These are phyloP conservation scores for Daldinia childiae DNA, from an alignment of 495 filamentous ascomycete species.

Conservation along the genomic window DNA sequence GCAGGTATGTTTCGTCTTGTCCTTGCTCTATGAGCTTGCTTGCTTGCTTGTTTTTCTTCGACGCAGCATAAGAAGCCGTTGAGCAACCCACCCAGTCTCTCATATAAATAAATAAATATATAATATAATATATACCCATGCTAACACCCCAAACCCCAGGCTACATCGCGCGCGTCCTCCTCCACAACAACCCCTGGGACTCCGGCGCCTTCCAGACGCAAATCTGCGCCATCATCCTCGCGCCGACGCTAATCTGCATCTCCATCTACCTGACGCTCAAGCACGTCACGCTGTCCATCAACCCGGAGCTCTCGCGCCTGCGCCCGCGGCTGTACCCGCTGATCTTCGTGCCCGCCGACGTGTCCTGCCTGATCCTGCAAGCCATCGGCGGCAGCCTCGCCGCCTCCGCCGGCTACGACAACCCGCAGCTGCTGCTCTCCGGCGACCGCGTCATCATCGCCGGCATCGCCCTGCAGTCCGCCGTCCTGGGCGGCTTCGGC, in stretches of 20 bases:
- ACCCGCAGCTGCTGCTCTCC: constrained; percentile 47
- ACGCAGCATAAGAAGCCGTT: too few relatives aligned
- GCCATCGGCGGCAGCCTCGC: constrained; percentile 72
- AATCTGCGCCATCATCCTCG: constrained; percentile 72
- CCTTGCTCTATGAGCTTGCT: too few relatives aligned
- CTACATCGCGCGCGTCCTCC: constrained; percentile 68
- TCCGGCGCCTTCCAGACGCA: constrained; percentile 69
- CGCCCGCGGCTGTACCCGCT: constrained; percentile 69
- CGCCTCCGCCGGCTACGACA: constrained; percentile 55
- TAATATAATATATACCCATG: background rate
- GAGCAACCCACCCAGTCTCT: too few relatives aligned
- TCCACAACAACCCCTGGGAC: constrained; percentile 70
- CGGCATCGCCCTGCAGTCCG: constrained; percentile 76
- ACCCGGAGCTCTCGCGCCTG: constrained; percentile 63
- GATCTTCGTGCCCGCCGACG: constrained; percentile 71
- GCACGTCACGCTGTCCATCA: constrained; percentile 66
- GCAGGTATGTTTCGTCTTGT: constrained; percentile 44
- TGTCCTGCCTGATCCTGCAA: constrained; percentile 70
- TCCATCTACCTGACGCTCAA: constrained; percentile 75
- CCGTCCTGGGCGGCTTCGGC: constrained; percentile 68
- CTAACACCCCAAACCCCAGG: constrained; percentile 48
- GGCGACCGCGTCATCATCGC: constrained; percentile 76
- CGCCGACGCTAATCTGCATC: constrained; percentile 71
- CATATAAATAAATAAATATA: background rate
- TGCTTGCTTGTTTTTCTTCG: too few relatives aligned